phyloP scores from a whole-genome alignment of 2,329 filamentous ascomycete genomes.

The Phialemoniopsis sp. region DNA sequence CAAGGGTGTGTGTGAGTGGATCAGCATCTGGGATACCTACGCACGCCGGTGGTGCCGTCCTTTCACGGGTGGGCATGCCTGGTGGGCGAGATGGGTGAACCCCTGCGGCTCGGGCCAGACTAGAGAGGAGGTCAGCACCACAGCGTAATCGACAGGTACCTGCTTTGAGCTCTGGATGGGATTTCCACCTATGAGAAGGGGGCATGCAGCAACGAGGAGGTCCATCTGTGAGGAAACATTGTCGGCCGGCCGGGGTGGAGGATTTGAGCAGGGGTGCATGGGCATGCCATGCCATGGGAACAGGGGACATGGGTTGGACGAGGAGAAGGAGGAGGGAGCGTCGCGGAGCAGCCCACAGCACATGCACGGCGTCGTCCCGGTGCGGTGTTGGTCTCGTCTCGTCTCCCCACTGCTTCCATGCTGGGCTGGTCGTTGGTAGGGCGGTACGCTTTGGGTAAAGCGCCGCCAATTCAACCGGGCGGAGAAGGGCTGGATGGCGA shows the following conservation, averaged over 20 bases:
- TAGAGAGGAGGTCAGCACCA: no score
- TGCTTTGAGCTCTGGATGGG: background rate
- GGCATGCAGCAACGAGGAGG: slow-evolving; percentile 1
- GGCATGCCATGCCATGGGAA: background rate
- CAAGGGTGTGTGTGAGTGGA: no score
- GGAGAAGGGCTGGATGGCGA: background rate
- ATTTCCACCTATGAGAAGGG: slow-evolving; percentile 1
- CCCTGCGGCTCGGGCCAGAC: no score
- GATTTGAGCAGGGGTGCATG: background rate
- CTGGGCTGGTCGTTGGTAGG: no score
- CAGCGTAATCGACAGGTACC: background rate
- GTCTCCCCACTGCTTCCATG: background rate
- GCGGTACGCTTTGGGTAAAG: background rate
- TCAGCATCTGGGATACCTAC: no score
- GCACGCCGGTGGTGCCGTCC: no score
- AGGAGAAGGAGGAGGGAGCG: no score
- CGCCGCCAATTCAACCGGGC: background rate
- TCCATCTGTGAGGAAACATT: background rate
- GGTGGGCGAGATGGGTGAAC: no score
- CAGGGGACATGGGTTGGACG: background rate
- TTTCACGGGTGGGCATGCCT: no score
- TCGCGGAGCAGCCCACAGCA: no score
- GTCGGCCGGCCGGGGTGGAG: background rate
- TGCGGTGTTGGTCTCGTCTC: background rate
- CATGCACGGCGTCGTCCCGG: no score